Base-by-base conservation (phyloP, 1,284 basidiomycete species). In the Thecaphora frezii region DNA sequence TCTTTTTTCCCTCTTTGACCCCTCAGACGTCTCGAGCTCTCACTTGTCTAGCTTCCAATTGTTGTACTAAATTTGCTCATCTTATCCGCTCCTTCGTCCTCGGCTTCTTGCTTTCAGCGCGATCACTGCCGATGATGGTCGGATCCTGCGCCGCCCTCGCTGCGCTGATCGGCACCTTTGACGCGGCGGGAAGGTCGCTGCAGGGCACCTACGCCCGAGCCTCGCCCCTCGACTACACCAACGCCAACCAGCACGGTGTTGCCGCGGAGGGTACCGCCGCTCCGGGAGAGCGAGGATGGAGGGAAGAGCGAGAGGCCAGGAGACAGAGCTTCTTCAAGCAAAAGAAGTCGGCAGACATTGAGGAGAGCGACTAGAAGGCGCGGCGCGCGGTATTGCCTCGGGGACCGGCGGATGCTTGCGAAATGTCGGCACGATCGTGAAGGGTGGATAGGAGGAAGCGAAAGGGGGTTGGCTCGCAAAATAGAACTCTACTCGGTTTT, bases 51-150 rank as follows among this genome's bases (percentile, higher is more conserved):
- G 28, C 21, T 30, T 39, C 30, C n/a, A 12, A 12, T 46, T 23
- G 37, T 38, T 22, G 8, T 23, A 28, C 16, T 25, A 8, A 43
- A 5, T 41, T n/a, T n/a, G n/a, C n/a, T n/a, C n/a, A n/a, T n/a
- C n/a, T n/a, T n/a, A n/a, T n/a, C n/a, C n/a, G n/a, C n/a, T n/a
- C n/a, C n/a, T n/a, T n/a, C n/a, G n/a, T n/a, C n/a, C n/a, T n/a
- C n/a, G n/a, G n/a, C n/a, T n/a, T n/a, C n/a, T n/a, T n/a, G n/a
- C 28, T 16, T 36, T 14, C 44, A 59, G 91, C 86, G 50, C 86
- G 89, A 65, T 96, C 92, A 23, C 73, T 96, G 62, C 93, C 93
- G 14, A 82, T 89, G 74, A 92, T 90, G 46, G 73, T 91, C 38
- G 90, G 87, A 43, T 87, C 88, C 36, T 94, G 91, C 77, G 87